Percentiles rank a stretch among this genome's conserved stretches.
Evolutionary conservation across 164 flowering plant species (phyloP).

Genomic region (Aristolochia californica): DNA sequence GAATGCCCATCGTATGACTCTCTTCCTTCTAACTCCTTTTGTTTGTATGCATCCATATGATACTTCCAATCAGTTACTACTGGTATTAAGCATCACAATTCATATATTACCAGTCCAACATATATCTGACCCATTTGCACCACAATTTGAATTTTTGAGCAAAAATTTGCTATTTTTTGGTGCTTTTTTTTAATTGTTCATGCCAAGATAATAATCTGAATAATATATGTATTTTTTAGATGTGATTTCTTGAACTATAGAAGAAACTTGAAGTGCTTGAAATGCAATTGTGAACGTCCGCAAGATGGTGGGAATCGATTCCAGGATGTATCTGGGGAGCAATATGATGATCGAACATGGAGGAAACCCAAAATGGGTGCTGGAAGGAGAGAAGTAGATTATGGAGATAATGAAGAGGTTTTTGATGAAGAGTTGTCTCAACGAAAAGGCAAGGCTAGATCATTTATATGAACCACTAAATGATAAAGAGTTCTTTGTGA

Average conservation of each 20-base stretch:
- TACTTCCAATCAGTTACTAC: too few species aligned
- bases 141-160: too few species aligned
- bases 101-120: too few species aligned
- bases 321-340: constrained; percentile 18
- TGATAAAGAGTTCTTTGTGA: too few species aligned
- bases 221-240: constrained; percentile 22
- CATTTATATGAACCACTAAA: background rate
- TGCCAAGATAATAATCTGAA: background rate
- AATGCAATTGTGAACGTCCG: constrained; percentile 52
- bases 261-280: constrained; percentile 45
- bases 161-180: background rate
- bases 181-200: background rate
- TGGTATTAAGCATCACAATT: too few species aligned
- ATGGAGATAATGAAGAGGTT: background rate
- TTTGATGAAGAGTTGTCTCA: background rate
- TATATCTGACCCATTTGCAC: too few species aligned
- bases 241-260: constrained; percentile 70
- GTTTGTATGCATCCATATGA: too few species aligned
- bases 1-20: constrained; percentile 71
- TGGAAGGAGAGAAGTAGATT: background rate
- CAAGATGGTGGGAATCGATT: constrained; percentile 16
- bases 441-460: background rate
- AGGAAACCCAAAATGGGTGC: constrained; percentile 11
- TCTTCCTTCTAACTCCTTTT: background rate
- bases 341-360: constrained; percentile 43